A percentile compares a stretch with the other conserved stretches of the same genome.
These are phyloP conservation scores for Knoxia roxburghii DNA, from an alignment of 257 asterid genomes.

Conservation along the genomic window DNA sequence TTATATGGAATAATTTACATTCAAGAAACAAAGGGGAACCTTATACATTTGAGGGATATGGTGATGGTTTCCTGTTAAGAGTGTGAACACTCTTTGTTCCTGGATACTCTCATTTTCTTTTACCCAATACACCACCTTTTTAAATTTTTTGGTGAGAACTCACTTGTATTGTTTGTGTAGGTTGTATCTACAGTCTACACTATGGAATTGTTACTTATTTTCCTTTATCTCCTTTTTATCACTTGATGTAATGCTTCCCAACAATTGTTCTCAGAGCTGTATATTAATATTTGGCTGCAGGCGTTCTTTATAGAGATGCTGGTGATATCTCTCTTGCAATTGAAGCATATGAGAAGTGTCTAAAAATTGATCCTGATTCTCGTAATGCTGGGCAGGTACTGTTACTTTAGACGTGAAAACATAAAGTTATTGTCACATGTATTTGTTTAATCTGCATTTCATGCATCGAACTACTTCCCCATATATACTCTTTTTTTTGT, in stretches of 20 bases:
- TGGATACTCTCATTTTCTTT: neutral
- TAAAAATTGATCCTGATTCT: slow-evolving; percentile 96
- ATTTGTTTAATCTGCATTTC: neutral
- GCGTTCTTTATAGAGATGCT: slow-evolving; percentile 98
- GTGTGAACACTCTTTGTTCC: neutral
- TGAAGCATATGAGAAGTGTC: slow-evolving; percentile 99
- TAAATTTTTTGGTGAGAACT: neutral
- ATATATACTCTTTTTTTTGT: neutral
- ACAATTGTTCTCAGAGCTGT: slow-evolving; percentile 1
- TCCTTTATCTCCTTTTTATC: neutral
- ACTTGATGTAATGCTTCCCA: neutral
- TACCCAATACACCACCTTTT: neutral
- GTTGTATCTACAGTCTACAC: too few relatives aligned
- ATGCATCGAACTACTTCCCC: neutral
- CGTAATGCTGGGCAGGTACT: slow-evolving; percentile 99
- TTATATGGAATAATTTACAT: neutral
- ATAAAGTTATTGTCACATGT: slow-evolving; percentile 1
- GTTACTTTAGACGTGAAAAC: slow-evolving; percentile 1
- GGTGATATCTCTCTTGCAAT: slow-evolving; percentile 91
- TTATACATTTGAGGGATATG: neutral
- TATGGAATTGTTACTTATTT: neutral
- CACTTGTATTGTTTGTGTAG: too few relatives aligned
- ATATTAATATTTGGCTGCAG: slow-evolving; percentile 37
- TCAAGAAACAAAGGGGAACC: neutral
- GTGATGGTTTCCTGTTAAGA: neutral